These are phyloP conservation scores for Diversispora eburnea DNA, from an alignment of 192 early-diverging fungal species.

Conservation along the genomic window DNA sequence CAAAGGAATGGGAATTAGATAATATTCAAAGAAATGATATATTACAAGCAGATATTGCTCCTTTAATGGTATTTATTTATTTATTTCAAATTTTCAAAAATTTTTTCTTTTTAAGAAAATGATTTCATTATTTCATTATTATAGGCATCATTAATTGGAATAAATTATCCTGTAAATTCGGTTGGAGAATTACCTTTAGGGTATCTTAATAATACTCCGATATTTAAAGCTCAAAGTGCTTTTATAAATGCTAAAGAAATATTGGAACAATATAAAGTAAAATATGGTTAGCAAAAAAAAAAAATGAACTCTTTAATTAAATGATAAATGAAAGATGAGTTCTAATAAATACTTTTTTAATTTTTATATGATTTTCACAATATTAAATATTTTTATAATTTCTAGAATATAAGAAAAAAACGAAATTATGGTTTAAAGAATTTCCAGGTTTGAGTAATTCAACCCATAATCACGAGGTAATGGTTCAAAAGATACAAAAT, in stretches of 20 bases:
- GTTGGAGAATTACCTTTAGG: conserved; percentile 83
- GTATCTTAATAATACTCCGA: conserved; percentile 68
- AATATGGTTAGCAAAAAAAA: conserved; percentile 49
- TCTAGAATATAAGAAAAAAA: conserved; percentile 65
- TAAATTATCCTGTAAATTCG: conserved; percentile 89
- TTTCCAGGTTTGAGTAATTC: conserved; percentile 63
- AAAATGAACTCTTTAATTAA: background rate
- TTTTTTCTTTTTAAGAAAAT: conserved; percentile 21
- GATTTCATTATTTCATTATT: background rate
- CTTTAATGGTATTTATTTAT: conserved; percentile 70
- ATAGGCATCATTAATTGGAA: conserved; percentile 78
- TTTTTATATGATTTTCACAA: conserved; percentile 3
- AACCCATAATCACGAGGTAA: conserved; percentile 45
- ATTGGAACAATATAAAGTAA: conserved; percentile 81
- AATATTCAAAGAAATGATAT: conserved; percentile 74
- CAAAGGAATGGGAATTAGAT: conserved; percentile 64
- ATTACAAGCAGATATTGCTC: conserved; percentile 93
- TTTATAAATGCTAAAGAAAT: conserved; percentile 84
- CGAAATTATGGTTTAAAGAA: conserved; percentile 77
- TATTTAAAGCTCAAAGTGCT: conserved; percentile 72
- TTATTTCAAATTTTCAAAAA: background rate
- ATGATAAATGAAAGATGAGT: background rate
- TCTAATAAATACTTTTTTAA: background rate
- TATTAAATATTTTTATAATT: conserved; percentile 4
- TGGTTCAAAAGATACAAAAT: conserved; percentile 54